phyloP scores from a whole-genome alignment of 2,329 filamentous ascomycete genomes.

The Aureobasidium melanogenum region DNA sequence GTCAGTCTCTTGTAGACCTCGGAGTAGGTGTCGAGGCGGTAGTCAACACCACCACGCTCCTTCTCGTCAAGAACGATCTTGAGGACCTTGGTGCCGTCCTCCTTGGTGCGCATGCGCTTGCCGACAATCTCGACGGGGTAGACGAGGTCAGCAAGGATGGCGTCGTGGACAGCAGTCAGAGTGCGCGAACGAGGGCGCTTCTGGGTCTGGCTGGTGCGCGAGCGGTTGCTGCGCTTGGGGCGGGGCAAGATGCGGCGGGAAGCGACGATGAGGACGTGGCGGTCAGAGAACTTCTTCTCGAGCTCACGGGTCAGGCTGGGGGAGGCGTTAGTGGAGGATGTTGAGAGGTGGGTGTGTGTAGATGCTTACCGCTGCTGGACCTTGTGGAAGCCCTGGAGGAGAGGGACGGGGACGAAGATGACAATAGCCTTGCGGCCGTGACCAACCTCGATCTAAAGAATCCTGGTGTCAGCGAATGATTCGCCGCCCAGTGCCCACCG shows the following conservation, averaged over 20 bases:
- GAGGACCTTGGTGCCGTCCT: constrained; percentile 96
- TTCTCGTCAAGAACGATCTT: constrained; percentile 99
- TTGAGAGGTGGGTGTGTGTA: neutral
- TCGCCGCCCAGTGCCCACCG: constrained; percentile 48
- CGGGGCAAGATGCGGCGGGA: constrained; percentile 97
- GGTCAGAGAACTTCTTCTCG: constrained; percentile 99
- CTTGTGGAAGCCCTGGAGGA: constrained; percentile 97
- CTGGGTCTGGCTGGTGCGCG: constrained; percentile 93
- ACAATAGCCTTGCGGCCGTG: constrained; percentile 99
- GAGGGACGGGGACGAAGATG: constrained; percentile 99
- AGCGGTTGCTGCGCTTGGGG: constrained; percentile 96
- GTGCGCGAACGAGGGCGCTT: constrained; percentile 98
- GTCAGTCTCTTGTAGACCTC: constrained; percentile 99
- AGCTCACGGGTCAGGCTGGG: constrained; percentile 95
- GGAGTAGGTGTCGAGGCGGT: constrained; percentile 98
- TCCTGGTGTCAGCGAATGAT: constrained; percentile 46
- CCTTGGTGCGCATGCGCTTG: constrained; percentile 97
- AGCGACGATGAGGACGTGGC: constrained; percentile 97
- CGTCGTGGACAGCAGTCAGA: constrained; percentile 96
- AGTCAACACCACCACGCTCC: constrained; percentile 98
- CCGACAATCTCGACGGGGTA: constrained; percentile 99
- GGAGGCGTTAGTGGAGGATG: constrained; percentile 13
- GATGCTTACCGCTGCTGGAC: constrained; percentile 93
- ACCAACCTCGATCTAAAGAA: constrained; percentile 92
- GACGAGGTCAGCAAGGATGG: constrained; percentile 95